Base-by-base conservation (phyloP, 805 yeast species). In the Pichia californica region DNA sequence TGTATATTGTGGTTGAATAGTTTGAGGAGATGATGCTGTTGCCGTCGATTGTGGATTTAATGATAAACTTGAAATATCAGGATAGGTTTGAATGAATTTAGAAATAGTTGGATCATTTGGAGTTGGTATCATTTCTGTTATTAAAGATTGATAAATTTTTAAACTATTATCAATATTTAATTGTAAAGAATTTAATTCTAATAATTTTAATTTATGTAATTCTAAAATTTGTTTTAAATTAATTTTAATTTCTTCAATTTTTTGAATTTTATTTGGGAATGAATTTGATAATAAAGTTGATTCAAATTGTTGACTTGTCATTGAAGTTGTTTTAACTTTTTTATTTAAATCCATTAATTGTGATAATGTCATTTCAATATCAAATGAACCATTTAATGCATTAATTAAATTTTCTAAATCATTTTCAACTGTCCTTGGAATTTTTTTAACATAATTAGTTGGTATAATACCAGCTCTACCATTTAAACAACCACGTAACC, bases 391-490 rank as follows among this genome's bases (percentile, higher is more conserved):
- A 60, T 59, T 86, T 88, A 46, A 67, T 63, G 49, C 67, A 64
- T 26, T 57, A 51, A 53, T 81, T 83, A 61, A 41, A 23, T 66
- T 62, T 7, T 64, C 63, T 5, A 82, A 48, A 50, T 88, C 89
- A 38, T 73, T 72, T 2, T 76, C 70, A 0, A 86, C 70, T 29
- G 83, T 81, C 36, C 79, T 83, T 1, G 80, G 75, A 5, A 88
- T 66, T 2, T 88, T 88, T 0, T 86, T 75, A 1, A 93, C 98
- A 57, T 93, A 91, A 59, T 91, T 91, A 46, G 86, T 73, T 0
- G 99, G 99, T 63, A 91, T 88, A 13, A 93, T 82, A 16, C 99
- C 99, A 40, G 79, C 71, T 43, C 73, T 74, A 1, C 96, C 96
- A 43, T 76, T 72, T 40, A 91, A 64, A 6, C 91, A 77, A 14